phyloP scores from a whole-genome alignment of 1,284 basidiomycete species.

The Moesziomyces sp. region DNA sequence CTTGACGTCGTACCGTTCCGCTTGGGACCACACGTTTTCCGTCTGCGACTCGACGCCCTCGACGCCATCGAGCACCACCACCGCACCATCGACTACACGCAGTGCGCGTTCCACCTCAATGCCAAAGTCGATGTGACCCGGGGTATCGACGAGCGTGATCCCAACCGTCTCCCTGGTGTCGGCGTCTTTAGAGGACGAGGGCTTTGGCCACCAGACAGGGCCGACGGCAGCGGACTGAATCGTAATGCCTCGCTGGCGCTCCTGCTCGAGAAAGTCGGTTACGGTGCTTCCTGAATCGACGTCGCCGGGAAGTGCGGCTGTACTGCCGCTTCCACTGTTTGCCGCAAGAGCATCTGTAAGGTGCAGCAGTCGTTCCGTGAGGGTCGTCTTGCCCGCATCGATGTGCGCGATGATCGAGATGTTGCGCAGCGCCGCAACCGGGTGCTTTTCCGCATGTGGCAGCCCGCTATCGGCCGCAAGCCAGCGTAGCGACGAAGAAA shows the following conservation, averaged over 20 bases:
- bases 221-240: conserved; percentile 87
- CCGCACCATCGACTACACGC: conserved; percentile 86
- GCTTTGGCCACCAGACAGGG: conserved; percentile 79
- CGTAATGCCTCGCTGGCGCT: conserved; percentile 87
- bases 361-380: conserved; percentile 86
- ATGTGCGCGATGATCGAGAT: conserved; percentile 54
- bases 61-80: conserved; percentile 86
- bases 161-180: conserved; percentile 71
- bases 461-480: neutral
- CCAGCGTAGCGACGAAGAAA: conserved; percentile 6
- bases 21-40: conserved; percentile 84
- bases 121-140: conserved; percentile 91
- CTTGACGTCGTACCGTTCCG: conserved; percentile 83
- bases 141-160: conserved; percentile 88
- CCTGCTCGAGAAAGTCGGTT: conserved; percentile 88
- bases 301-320: conserved; percentile 73
- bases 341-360: conserved; percentile 76
- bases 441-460: conserved; percentile 36
- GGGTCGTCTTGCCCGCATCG: conserved; percentile 89
- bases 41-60: conserved; percentile 92
- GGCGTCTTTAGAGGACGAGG: neutral
- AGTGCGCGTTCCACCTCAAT: conserved; percentile 94
- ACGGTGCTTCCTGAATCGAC: conserved; percentile 90
- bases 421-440: conserved; percentile 44
- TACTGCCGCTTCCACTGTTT: conserved; percentile 57